These are phyloP conservation scores for Dalbergia cochinchinensis DNA, from an alignment of 306 rosid genomes.

Conservation along the genomic window DNA sequence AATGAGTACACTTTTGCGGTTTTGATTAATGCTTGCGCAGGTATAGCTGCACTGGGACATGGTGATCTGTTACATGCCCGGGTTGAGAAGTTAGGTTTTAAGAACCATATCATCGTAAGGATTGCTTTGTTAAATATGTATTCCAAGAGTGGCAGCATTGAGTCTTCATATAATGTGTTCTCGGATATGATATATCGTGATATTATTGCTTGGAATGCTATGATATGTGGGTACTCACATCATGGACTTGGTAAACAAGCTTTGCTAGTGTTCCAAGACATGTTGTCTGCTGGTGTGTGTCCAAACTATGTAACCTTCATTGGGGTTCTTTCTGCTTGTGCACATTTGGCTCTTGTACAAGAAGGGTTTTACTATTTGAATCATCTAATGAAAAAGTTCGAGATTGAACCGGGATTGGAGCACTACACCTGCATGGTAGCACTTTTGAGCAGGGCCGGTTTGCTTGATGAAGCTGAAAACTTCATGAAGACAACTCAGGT, in stretches of 20 bases:
- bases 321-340: constrained; percentile 69
- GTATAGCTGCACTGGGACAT: constrained; percentile 57
- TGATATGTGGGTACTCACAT: constrained; percentile 75
- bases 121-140: constrained; percentile 77
- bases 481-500: constrained; percentile 72
- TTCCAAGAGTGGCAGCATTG: constrained; percentile 73
- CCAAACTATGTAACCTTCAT: constrained; percentile 66
- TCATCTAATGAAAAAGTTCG: constrained; percentile 54
- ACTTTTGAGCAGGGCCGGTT: constrained; percentile 71
- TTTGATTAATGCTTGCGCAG: constrained; percentile 70
- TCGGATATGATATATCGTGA: constrained; percentile 51
- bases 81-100: constrained; percentile 66
- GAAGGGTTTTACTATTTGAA: constrained; percentile 66
- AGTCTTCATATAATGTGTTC: constrained; percentile 63
- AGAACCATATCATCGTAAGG: constrained; percentile 56
- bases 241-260: constrained; percentile 78
- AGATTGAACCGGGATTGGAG: constrained; percentile 77
- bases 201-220: constrained; percentile 66
- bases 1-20: constrained; percentile 70
- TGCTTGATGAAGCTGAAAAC: constrained; percentile 69
- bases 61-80: constrained; percentile 65
- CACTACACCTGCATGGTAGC: constrained; percentile 82
- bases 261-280: constrained; percentile 59
- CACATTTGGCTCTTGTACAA: constrained; percentile 63
- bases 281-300: constrained; percentile 55